phyloP scores from a whole-genome alignment of 2,329 filamentous ascomycete genomes.

The Apiospora koreana region DNA sequence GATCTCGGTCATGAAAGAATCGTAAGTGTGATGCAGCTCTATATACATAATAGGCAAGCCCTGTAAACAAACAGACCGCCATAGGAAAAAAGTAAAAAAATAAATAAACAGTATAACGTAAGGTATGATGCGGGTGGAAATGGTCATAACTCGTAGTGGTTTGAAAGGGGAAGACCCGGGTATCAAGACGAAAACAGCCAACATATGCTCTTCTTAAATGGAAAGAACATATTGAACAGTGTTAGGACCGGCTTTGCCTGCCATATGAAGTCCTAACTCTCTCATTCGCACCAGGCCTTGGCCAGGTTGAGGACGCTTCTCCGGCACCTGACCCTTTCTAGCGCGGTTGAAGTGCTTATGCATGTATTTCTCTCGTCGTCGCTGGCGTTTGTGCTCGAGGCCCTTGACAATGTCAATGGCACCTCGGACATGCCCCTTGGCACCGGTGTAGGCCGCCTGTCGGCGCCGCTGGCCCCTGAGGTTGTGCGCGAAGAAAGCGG shows the following conservation, averaged over 20 bases:
- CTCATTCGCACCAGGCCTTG: constrained; percentile 92
- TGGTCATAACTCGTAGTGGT: background rate
- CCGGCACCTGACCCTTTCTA: constrained; percentile 64
- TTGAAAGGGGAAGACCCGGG: background rate
- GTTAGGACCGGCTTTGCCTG: constrained; percentile 65
- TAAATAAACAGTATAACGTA: constrained; percentile 8
- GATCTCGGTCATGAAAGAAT: constrained; percentile 5
- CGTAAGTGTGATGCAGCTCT: constrained; percentile 7
- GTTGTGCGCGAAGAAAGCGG: constrained; percentile 66
- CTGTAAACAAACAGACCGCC: constrained; percentile 14
- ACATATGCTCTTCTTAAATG: constrained; percentile 47
- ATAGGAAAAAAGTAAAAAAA: constrained; percentile 20
- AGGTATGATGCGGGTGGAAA: background rate
- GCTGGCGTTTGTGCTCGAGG: constrained; percentile 89
- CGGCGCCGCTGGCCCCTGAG: constrained; percentile 43
- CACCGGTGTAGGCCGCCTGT: constrained; percentile 31
- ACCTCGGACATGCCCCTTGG: constrained; percentile 74
- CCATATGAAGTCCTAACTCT: constrained; percentile 86
- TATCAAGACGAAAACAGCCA: background rate
- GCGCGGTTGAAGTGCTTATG: constrained; percentile 87
- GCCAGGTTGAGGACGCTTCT: constrained; percentile 73
- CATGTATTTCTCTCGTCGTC: constrained; percentile 69
- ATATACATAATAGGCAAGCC: constrained; percentile 10
- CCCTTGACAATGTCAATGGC: constrained; percentile 98
- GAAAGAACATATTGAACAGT: constrained; percentile 78